A percentile compares a stretch with the other conserved stretches of the same genome.
These are phyloP conservation scores for Eimeria acervulina DNA, from an alignment of 169 alveolate species.

Conservation along the genomic window DNA sequence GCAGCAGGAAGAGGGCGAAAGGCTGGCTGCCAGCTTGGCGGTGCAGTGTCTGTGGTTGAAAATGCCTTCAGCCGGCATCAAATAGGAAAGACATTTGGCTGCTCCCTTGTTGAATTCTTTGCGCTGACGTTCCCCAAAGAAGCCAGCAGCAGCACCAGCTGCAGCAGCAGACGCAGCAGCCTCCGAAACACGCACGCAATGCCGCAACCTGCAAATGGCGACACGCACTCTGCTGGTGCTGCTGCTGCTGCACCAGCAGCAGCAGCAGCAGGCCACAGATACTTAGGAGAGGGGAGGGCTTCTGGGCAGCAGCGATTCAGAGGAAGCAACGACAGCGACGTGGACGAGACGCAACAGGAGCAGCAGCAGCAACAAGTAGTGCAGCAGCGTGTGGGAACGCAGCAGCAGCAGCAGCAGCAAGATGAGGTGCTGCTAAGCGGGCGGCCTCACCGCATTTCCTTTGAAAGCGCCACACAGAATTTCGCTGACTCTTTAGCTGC, in stretches of 20 bases:
- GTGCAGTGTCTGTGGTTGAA: constrained; percentile 82
- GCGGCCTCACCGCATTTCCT: constrained; percentile 35
- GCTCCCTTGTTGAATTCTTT: constrained; percentile 87
- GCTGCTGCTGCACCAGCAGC: neutral
- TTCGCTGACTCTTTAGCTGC: constrained; percentile 97
- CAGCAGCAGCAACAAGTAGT: neutral
- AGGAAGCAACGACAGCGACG: neutral
- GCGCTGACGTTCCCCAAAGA: constrained; percentile 81
- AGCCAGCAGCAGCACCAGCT: constrained; percentile 28
- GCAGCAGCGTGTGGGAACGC: constrained; percentile 40
- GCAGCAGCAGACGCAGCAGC: constrained; percentile 41
- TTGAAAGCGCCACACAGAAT: constrained; percentile 94
- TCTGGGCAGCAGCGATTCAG: neutral
- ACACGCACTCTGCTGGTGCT: neutral
- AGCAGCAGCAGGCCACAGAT: neutral
- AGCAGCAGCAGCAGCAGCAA: constrained; percentile 35
- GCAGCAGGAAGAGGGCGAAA: constrained; percentile 34
- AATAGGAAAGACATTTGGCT: constrained; percentile 89
- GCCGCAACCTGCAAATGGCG: neutral
- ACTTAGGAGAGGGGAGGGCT: neutral
- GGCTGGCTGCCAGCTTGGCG: constrained; percentile 88
- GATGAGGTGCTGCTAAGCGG: constrained; percentile 22
- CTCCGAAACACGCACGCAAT: neutral
- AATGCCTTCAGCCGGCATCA: constrained; percentile 87
- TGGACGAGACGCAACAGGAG: constrained; percentile 15